phyloP scores from a whole-genome alignment of 2,329 filamentous ascomycete genomes.

The Penicillium griseofulvum region DNA sequence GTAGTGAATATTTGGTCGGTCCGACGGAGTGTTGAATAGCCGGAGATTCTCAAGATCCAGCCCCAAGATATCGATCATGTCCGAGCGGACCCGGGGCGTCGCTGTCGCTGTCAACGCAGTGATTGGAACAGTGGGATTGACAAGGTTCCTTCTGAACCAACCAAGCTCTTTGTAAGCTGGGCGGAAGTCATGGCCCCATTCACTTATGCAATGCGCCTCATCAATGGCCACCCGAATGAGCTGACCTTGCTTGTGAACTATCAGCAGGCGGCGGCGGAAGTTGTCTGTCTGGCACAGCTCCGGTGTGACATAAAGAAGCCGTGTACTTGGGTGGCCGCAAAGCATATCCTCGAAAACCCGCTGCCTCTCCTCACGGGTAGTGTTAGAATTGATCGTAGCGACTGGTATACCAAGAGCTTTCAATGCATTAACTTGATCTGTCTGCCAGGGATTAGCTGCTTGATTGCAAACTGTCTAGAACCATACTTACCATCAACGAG shows the following conservation, averaged over 20 bases:
- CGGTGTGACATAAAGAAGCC: conserved; percentile 89
- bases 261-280: conserved; percentile 71
- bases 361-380: conserved; percentile 61
- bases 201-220: conserved; percentile 94
- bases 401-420: conserved; percentile 72
- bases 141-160: conserved; percentile 68
- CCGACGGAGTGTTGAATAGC: conserved; percentile 78
- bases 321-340: conserved; percentile 78
- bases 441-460: conserved; percentile 48
- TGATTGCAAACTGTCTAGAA: not conserved
- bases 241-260: conserved; percentile 76
- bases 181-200: conserved; percentile 98
- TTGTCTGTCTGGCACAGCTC: conserved; percentile 76
- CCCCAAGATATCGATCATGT: conserved; percentile 74
- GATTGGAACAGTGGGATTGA: conserved; percentile 78
- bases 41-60: conserved; percentile 64
- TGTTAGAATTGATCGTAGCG: conserved; percentile 83
- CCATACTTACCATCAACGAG: conserved; percentile 72
- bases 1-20: conserved; percentile 82
- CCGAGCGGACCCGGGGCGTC: conserved; percentile 73
- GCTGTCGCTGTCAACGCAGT: conserved; percentile 93
- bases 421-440: conserved; percentile 86
- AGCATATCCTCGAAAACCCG: conserved; percentile 76
- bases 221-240: conserved; percentile 87
- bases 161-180: conserved; percentile 81